Percentiles rank a stretch among this genome's conserved stretches.
phyloP scores from a whole-genome alignment of 192 early-diverging fungal genomes.

The Coemansia sp. region DNA sequence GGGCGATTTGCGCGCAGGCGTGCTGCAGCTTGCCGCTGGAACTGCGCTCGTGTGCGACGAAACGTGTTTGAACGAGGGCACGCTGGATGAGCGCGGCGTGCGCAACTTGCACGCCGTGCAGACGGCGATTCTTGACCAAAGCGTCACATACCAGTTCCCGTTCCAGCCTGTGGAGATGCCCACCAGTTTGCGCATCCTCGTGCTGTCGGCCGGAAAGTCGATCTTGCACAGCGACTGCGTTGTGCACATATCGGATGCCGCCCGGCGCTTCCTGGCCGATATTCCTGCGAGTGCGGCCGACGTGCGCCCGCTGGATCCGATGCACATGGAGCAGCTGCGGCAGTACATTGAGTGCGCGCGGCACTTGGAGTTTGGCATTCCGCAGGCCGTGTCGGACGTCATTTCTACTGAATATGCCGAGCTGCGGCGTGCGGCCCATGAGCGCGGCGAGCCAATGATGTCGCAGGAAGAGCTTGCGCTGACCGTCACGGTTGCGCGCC shows the following conservation, averaged over 20 bases:
- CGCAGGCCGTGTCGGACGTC: conserved; percentile 63
- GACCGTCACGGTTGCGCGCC: conserved; percentile 42
- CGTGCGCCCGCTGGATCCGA: conserved; percentile 42
- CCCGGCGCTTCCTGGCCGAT: conserved; percentile 15
- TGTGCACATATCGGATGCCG: conserved; percentile 49
- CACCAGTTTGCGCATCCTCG: conserved; percentile 63
- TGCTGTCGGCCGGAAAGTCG: conserved; percentile 68
- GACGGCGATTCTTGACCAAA: conserved; percentile 61
- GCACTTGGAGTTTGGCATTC: conserved; percentile 58
- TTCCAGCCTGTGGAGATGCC: conserved; percentile 70
- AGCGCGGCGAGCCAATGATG: conserved; percentile 37
- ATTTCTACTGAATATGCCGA: conserved; percentile 53
- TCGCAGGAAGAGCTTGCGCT: conserved; percentile 48
- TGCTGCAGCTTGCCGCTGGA: conserved; percentile 62
- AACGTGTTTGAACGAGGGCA: conserved; percentile 69
- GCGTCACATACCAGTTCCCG: conserved; percentile 68
- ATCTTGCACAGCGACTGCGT: conserved; percentile 64
- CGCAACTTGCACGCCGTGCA: conserved; percentile 69
- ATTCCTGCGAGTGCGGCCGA: conserved; percentile 11
- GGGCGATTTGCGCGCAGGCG: conserved; percentile 60
- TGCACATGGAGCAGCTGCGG: conserved; percentile 56
- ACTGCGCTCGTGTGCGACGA: conserved; percentile 70
- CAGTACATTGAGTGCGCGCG: conserved; percentile 60
- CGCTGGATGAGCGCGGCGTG: conserved; percentile 64
- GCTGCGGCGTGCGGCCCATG: conserved; percentile 32